Evolutionary conservation across 2,329 filamentous ascomycete genomes (phyloP).

Genomic region (Exophiala aquamarina): DNA sequence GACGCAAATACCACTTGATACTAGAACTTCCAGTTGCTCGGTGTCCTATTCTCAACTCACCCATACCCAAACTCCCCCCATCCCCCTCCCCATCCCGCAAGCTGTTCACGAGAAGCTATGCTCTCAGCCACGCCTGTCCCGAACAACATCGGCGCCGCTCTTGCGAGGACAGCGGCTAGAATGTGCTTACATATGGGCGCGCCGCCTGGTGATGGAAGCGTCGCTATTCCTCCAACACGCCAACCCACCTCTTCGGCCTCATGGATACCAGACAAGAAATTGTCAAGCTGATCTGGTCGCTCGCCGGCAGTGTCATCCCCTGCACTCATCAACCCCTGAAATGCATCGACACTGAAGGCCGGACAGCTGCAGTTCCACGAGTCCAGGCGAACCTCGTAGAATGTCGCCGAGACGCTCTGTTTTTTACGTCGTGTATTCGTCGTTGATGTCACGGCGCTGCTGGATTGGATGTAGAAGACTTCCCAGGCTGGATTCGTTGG

Average conservation of each 20-base stretch:
- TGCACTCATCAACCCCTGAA: conserved; percentile 40
- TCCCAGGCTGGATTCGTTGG: conserved; percentile 22
- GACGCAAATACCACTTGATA: no score
- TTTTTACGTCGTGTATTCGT: not conserved
- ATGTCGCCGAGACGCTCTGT: conserved; percentile 29
- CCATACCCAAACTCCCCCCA: conserved; percentile 36
- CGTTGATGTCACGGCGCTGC: conserved; percentile 34
- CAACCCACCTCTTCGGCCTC: conserved; percentile 19
- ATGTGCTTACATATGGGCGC: conserved; percentile 82
- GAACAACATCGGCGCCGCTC: conserved; percentile 62
- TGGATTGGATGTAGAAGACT: conserved; percentile 67
- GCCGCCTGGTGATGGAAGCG: conserved; percentile 18
- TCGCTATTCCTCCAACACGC: conserved; percentile 40
- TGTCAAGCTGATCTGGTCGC: no score
- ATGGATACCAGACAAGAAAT: not conserved
- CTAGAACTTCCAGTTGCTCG: no score
- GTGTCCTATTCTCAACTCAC: no score
- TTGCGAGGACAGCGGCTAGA: conserved; percentile 75
- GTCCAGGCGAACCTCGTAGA: conserved; percentile 70
- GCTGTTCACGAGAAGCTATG: conserved; percentile 61
- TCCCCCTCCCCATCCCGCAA: conserved; percentile 67
- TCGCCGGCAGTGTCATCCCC: no score
- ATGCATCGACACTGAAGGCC: conserved; percentile 74
- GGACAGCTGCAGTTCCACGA: conserved; percentile 92
- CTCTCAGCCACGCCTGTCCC: conserved; percentile 56